Evolutionary conservation across 1,284 basidiomycete genomes (phyloP).

Genomic region (Papiliotrema flavescens): DNA sequence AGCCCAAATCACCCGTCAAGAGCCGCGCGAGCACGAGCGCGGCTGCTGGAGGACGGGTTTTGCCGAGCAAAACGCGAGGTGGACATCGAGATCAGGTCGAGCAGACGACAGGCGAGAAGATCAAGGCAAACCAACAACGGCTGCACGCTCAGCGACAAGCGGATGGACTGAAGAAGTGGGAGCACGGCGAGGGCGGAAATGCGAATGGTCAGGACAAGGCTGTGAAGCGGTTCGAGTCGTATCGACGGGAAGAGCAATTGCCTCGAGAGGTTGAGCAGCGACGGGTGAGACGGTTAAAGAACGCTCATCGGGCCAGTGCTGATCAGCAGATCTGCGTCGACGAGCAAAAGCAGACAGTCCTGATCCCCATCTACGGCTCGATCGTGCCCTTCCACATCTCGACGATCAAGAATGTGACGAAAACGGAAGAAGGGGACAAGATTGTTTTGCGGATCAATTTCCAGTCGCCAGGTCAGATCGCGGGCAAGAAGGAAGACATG

Average conservation of each 20-base stretch:
- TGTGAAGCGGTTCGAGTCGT: slow-evolving; percentile 95
- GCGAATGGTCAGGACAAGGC: slow-evolving; percentile 66
- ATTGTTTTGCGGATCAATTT: slow-evolving; percentile 97
- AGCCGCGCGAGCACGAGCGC: slow-evolving; percentile 17
- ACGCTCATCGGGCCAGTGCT: background rate
- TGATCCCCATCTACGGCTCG: slow-evolving; percentile 91
- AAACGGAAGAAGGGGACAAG: slow-evolving; percentile 94
- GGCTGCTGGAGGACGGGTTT: slow-evolving; percentile 68
- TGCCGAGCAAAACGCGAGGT: slow-evolving; percentile 78
- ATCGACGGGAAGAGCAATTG: slow-evolving; percentile 86
- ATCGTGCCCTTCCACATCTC: slow-evolving; percentile 98
- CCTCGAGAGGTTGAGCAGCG: slow-evolving; percentile 74
- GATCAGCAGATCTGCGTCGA: slow-evolving; percentile 77
- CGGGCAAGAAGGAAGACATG: slow-evolving; percentile 98
- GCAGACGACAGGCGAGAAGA: slow-evolving; percentile 63
- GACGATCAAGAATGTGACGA: slow-evolving; percentile 96
- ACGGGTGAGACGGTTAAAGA: slow-evolving; percentile 55
- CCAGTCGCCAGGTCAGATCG: slow-evolving; percentile 95
- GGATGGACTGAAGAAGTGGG: slow-evolving; percentile 79
- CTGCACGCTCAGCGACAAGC: slow-evolving; percentile 74
- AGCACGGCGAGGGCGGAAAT: slow-evolving; percentile 60
- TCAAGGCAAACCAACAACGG: slow-evolving; percentile 84
- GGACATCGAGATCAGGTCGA: slow-evolving; percentile 70
- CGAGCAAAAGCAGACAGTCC: slow-evolving; percentile 80
- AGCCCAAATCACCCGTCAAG: slow-evolving; percentile 30